Base-by-base conservation (phyloP, 345 rosid genomes). In the Gossypium sturtianum region DNA sequence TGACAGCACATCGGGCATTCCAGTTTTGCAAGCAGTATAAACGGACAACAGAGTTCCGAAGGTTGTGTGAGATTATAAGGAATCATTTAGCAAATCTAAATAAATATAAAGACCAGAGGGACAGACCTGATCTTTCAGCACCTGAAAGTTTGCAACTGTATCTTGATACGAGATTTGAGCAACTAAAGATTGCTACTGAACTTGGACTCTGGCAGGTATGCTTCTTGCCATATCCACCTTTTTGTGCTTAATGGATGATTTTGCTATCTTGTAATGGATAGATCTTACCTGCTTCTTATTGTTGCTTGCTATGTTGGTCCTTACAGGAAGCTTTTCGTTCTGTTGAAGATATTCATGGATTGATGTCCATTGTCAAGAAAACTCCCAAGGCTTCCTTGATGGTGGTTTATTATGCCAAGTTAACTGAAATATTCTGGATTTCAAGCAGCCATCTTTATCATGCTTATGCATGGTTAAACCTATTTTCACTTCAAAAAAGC, bases 401-500 rank as follows among this genome's bases (percentile, higher is more conserved):
- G 93, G 97, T 93, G 74, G 89, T 96, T 73, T 96, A 96, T 66
- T 96, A 96, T 83, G 97, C 97, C 63, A 96, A 96, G 84, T 80
- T 96, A 64, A 89, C 97, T 1, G 98, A 90, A 78, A 90, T 96
- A 56, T 93, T 96, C 81, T 90, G 98, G 97, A 84, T 93, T 72
- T 96, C 99, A 7, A 86, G 91, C 64, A 96, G 99, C 83, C 87
- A 88, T 87, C 97, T 96, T 38, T 93, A 90, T 74, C 99, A 93
- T 90, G 94, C 93, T n/a, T 96, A 96, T 80, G 97, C 98, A 10
- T 96, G 99, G 99, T 82, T 91, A 71, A 96, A 93, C 87, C 93
- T 96, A 57, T 96, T 93, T 77, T 82, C 85, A 8, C 97, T 96
- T 76, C 99, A 96, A 86, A 96, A 96, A 74, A 91, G 89, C 72